Conservation (phyloP, 805 yeast species). For the Candida koratica region DNA sequence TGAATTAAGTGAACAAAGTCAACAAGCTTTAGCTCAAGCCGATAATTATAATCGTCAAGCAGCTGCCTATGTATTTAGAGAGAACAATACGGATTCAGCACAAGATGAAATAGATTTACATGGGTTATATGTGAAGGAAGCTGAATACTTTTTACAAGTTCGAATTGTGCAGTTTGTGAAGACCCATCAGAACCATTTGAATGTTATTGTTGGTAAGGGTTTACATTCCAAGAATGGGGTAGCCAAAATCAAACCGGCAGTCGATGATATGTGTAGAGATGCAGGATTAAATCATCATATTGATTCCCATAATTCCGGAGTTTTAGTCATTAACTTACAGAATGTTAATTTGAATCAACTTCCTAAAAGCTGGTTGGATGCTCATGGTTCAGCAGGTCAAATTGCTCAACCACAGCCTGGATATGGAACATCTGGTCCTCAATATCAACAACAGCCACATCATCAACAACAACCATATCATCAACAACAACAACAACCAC, state of each 20-base stretch:
- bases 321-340: conserved; percentile 61
- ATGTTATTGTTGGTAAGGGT: conserved; percentile 93
- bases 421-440: conserved; percentile 21
- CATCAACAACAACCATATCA: conserved; percentile 2
- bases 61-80: conserved; percentile 83
- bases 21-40: conserved; percentile 54
- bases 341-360: conserved; percentile 24
- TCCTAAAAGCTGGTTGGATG: conserved; percentile 30
- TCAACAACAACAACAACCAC: conserved; percentile 10
- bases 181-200: conserved; percentile 55
- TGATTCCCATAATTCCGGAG: conserved; percentile 76
- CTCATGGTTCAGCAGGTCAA: conserved; percentile 12
- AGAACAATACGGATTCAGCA: conserved; percentile 83
- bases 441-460: conserved; percentile 17
- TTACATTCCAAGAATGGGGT: conserved; percentile 75
- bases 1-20: conserved; percentile 65
- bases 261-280: conserved; percentile 70
- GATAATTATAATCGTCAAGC: conserved; percentile 74
- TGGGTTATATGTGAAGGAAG: conserved; percentile 88
- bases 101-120: conserved; percentile 88
- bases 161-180: conserved; percentile 66
- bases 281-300: conserved; percentile 56
- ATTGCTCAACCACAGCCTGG: conserved; percentile 4
- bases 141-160: conserved; percentile 68
- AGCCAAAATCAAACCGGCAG: conserved; percentile 87